Evolutionary conservation across 2,329 filamentous ascomycete genomes (phyloP).

Genomic region (Xylaria sp.): DNA sequence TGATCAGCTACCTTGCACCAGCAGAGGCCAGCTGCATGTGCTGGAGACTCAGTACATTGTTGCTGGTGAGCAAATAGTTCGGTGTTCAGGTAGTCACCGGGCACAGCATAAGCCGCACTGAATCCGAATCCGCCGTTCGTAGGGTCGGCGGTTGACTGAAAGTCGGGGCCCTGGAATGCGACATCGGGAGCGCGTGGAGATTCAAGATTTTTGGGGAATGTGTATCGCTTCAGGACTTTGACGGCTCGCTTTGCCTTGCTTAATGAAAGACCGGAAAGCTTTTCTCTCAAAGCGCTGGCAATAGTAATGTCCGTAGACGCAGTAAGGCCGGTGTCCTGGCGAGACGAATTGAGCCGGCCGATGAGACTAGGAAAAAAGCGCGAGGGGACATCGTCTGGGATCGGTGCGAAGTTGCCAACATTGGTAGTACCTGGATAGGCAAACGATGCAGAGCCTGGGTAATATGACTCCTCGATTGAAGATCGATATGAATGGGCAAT

Average conservation of each 20-base stretch:
- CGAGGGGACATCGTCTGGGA: background rate
- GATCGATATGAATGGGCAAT: conserved; percentile 41
- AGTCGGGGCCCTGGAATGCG: conserved; percentile 14
- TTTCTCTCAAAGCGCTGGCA: conserved; percentile 40
- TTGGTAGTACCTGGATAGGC: conserved; percentile 13
- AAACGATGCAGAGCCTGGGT: conserved; percentile 9
- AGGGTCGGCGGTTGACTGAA: conserved; percentile 5
- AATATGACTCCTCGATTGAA: conserved; percentile 39
- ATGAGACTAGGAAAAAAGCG: conserved; percentile 23
- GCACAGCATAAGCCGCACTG: conserved; percentile 53
- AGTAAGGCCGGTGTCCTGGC: conserved; percentile 45
- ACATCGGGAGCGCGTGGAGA: conserved; percentile 33
- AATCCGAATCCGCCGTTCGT: conserved; percentile 13
- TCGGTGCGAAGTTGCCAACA: background rate
- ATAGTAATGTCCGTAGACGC: conserved; percentile 46
- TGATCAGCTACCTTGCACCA: conserved; percentile 49
- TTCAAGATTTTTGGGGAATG: conserved; percentile 45
- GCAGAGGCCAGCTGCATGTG: conserved; percentile 45
- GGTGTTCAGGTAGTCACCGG: conserved; percentile 60
- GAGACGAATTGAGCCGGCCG: conserved; percentile 30
- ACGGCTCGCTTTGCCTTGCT: conserved; percentile 40
- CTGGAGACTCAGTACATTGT: conserved; percentile 45
- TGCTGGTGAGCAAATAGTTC: conserved; percentile 35
- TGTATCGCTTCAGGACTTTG: conserved; percentile 47
- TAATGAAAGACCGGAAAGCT: conserved; percentile 39